Evolutionary conservation across 768 basidiomycete species (phyloP).

Genomic region (Termitomyces sp.): DNA sequence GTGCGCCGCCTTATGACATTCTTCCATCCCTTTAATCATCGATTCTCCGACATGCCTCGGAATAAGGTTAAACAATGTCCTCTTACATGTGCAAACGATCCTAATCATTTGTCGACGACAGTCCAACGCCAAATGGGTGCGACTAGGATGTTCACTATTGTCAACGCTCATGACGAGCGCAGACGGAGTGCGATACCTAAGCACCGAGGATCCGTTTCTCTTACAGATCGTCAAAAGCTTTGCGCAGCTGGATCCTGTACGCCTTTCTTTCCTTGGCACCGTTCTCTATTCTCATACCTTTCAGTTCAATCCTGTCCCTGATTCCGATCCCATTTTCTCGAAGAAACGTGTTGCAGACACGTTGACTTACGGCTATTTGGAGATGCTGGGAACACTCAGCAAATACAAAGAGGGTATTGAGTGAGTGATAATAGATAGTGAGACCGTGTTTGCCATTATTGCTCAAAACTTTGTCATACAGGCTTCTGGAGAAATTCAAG

Average conservation of each 20-base stretch:
- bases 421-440: slow-evolving; percentile 41
- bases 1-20: slow-evolving; percentile 89
- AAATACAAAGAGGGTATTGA: slow-evolving; percentile 86
- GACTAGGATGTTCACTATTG: slow-evolving; percentile 76
- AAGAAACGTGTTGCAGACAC: slow-evolving; percentile 77
- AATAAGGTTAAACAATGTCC: slow-evolving; percentile 43
- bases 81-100: neutral
- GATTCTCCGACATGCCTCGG: slow-evolving; percentile 79
- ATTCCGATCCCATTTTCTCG: slow-evolving; percentile 80
- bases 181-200: slow-evolving; percentile 81
- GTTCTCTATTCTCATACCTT: neutral
- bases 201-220: slow-evolving; percentile 80
- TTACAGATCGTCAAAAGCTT: slow-evolving; percentile 82
- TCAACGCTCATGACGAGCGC: slow-evolving; percentile 77
- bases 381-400: slow-evolving; percentile 91
- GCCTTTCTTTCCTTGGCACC: slow-evolving; percentile 16
- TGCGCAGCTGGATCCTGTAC: slow-evolving; percentile 87
- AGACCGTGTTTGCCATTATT: neutral
- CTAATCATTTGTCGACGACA: slow-evolving; percentile 21
- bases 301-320: slow-evolving; percentile 69
- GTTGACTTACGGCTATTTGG: slow-evolving; percentile 87
- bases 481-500: slow-evolving; percentile 85
- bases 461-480: slow-evolving; percentile 23
- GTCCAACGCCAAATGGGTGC: slow-evolving; percentile 82
- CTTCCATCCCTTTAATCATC: slow-evolving; percentile 85